Evolutionary conservation across 441 rosid species (phyloP).

Genomic region (Oxalis stricta): DNA sequence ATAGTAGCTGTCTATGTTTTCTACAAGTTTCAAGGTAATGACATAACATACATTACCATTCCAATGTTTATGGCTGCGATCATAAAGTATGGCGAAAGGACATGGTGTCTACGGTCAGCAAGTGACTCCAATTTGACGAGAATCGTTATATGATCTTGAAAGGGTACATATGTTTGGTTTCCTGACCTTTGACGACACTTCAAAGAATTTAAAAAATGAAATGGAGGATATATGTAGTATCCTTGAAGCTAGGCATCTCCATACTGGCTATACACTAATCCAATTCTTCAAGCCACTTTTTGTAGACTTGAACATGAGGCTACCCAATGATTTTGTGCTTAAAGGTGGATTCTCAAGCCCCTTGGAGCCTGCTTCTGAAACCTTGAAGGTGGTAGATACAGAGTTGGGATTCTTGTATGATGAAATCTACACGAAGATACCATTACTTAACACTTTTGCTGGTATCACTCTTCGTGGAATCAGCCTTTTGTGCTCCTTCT

Average conservation of each 20-base stretch:
- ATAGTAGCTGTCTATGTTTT: neutral
- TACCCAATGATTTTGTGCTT: neutral
- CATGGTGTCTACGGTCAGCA: constrained; percentile 6
- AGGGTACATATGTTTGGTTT: too few relatives aligned
- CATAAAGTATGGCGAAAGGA: constrained; percentile 8
- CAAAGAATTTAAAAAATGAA: too few relatives aligned
- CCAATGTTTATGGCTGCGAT: constrained; percentile 6
- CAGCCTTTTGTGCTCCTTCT: neutral
- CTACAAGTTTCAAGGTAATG: neutral
- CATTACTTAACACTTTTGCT: neutral
- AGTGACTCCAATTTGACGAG: neutral
- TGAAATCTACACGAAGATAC: constrained; percentile 1
- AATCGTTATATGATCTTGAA: neutral
- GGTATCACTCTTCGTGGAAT: neutral
- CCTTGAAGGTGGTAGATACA: neutral
- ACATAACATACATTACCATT: neutral
- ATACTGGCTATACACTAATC: neutral
- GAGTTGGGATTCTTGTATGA: constrained; percentile 9
- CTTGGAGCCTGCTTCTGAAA: neutral
- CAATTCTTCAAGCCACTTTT: constrained; percentile 4
- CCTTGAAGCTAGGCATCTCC: neutral
- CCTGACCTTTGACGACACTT: too few relatives aligned
- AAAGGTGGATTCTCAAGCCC: too few relatives aligned
- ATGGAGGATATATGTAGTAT: too few relatives aligned
- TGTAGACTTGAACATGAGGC: neutral